phyloP scores from a whole-genome alignment of 2,329 filamentous ascomycete genomes.

The Graphilbum ipis-grandicollis region DNA sequence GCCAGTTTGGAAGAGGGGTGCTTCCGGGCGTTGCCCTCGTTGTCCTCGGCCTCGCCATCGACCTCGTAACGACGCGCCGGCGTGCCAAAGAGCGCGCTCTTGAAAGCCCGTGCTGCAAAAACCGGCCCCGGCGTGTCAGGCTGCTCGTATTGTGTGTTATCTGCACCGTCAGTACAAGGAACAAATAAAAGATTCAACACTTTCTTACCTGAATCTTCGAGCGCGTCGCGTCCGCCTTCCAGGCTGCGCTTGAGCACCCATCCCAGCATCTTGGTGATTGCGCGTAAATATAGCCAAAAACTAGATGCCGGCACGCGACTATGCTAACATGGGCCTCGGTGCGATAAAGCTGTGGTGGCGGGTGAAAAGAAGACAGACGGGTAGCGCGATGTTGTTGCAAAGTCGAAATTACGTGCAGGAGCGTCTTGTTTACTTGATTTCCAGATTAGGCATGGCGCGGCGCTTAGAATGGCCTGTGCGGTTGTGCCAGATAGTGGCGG shows the following conservation, averaged over 20 bases:
- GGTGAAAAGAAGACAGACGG: too few species aligned
- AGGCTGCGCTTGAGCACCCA: conserved; percentile 38
- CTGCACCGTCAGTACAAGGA: conserved; percentile 9
- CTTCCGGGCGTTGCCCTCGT: too few species aligned
- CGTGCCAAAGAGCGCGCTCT: conserved; percentile 45
- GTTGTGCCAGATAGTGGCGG: neutral
- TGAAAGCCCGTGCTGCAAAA: conserved; percentile 48
- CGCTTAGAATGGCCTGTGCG: conserved; percentile 3
- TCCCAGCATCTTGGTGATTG: conserved; percentile 30
- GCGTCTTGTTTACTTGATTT: conserved; percentile 12
- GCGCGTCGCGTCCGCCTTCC: conserved; percentile 10
- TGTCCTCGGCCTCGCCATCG: neutral
- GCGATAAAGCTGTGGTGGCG: too few species aligned
- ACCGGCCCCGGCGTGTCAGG: conserved; percentile 50
- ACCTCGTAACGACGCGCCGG: conserved; percentile 16
- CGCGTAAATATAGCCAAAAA: neutral
- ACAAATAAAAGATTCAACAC: neutral
- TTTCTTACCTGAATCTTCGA: conserved; percentile 8
- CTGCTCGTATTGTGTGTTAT: conserved; percentile 31
- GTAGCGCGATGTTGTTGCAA: neutral
- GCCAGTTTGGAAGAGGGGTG: neutral
- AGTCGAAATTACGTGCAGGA: neutral
- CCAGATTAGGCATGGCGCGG: conserved; percentile 10
- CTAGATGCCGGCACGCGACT: neutral
- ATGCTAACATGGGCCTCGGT: too few species aligned